A percentile compares a stretch with the other conserved stretches of the same genome.
These are phyloP conservation scores for Botrytis byssoidea DNA, from an alignment of 2,329 filamentous ascomycete species.

Conservation along the genomic window DNA sequence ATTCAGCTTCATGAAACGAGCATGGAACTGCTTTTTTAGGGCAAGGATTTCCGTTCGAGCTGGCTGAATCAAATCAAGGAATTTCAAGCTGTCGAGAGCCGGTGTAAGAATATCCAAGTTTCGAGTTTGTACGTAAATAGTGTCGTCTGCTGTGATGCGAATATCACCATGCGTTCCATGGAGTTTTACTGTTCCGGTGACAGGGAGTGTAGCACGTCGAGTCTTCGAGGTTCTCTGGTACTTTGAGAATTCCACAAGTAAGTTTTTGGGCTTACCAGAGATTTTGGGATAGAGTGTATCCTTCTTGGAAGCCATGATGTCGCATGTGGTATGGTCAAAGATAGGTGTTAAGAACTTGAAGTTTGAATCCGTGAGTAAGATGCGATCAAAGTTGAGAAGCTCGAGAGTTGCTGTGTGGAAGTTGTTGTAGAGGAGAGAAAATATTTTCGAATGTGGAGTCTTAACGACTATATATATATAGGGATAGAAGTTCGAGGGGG, in stretches of 20 bases:
- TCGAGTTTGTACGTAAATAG: slow-evolving; percentile 27
- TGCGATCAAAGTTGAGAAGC: not conserved
- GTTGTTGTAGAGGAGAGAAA: not conserved
- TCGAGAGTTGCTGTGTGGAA: not conserved
- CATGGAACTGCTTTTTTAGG: slow-evolving; percentile 19
- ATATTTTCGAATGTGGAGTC: not conserved
- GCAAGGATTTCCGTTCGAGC: not conserved
- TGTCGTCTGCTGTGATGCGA: slow-evolving; percentile 25
- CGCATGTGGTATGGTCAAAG: not conserved
- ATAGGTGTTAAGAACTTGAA: not conserved
- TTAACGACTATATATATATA: not conserved
- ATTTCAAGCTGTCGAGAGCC: not conserved
- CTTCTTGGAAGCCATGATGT: not conserved
- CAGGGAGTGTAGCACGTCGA: not conserved
- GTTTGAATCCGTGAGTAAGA: not conserved
- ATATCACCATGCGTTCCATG: slow-evolving; percentile 33
- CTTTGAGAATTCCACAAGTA: slow-evolving; percentile 2
- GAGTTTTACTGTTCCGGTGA: slow-evolving; percentile 33
- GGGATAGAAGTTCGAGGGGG: not conserved
- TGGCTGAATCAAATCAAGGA: not conserved
- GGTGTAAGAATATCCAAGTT: slow-evolving; percentile 19
- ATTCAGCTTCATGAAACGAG: slow-evolving; percentile 24
- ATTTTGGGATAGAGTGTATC: slow-evolving; percentile 4
- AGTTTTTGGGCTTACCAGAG: slow-evolving; percentile 5
- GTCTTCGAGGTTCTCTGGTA: not conserved